Evolutionary conservation across 257 asterid species (phyloP), one percentile per base, ranked within the genome.

Genomic region (Phtheirospermum japonicum): DNA sequence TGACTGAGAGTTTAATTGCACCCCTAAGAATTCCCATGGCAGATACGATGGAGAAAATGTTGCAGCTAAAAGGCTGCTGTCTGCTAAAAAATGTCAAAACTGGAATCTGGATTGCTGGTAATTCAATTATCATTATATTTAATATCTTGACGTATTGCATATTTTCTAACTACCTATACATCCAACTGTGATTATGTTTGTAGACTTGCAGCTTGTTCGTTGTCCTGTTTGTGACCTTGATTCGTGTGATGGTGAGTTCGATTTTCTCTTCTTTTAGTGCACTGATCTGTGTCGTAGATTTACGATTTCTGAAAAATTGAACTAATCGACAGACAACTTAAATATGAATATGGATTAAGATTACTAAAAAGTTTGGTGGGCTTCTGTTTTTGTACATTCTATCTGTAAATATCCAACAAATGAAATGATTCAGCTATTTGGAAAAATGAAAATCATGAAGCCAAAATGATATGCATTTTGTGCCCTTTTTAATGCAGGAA

Each of bases 41-140:
- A 65, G 83, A 66, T 71, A 69, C 78, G 37, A 13, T 19, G 16
- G 83, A 82, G 74, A 69, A 72, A 58, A 59, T 71, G 75, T 65
- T 84, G 83, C 73, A 74, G 66, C 45, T 53, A 42, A 72, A 75
- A 16, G 94, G 94, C 34, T 58, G 77, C 63, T 85, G 94, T 68
- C 72, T 87, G 64, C 45, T 86, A 71, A 74, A 76, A 54, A 80
- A 81, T 65, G 65, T 89, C 64, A 89, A 84, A 78, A 75, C 78
- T 61, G 99, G 99, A 63, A 85, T 93, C 67, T 93, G 99, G 99
- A 80, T 93, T 82, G 93, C 99, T 71, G 99, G 99, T 93, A 89
- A 57, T 55, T 55, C 45, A n/a, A 9, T 32, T 48, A 50, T 34
- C 58, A 30, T 68, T 12, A 58, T 69, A 42, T 16, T 13, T 31